Base-by-base conservation (phyloP, 148 eudicot species). In the Polygonum maritimum region DNA sequence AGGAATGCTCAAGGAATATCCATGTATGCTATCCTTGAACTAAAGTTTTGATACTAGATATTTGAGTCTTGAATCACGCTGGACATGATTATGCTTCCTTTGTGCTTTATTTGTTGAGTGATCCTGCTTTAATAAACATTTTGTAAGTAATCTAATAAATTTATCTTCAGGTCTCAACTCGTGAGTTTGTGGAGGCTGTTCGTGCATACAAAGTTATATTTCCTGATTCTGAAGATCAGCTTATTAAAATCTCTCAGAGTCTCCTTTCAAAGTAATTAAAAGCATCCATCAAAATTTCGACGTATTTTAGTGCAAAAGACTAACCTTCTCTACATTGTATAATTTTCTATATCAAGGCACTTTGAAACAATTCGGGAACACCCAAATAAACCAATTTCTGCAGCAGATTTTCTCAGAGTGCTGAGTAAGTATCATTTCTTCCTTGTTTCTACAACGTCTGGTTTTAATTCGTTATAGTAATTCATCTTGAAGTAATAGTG, bases 201-300 rank as follows among this genome's bases (percentile, higher is more conserved):
- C 91, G 94, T 77, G 99, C 97, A 82, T 95, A 89, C 79, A 87
- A 84, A 82, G 88, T 81, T 74, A 92, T 95, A 84, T 92, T 95
- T 78, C 93, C 93, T 75, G 89, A 95, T 89, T 90, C 99, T 40
- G 96, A 91, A 71, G 83, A 84, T 77, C 87, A 90, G 39, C 88
- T 95, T 78, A 83, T 85, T 74, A 89, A 84, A 85, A 89, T 95
- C 65, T 87, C 91, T 65, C 92, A 80, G 76, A 86, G 89, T 74
- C 85, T 92, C 36, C 78, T 91, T 78, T 76, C 78, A 51, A 95
- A 85, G 99, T 92, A 90, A 85, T 73, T 48, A 49, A 14, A 40
- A 76, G 70, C 48, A 21, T 74, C 4, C 36, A 0, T 48, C 3
- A 18, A 26, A 14, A 67, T 51, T 55, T 80, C 67, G 26, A 36